These are phyloP conservation scores for Lumnitzera racemosa DNA, from an alignment of 345 rosid genomes.

Conservation along the genomic window DNA sequence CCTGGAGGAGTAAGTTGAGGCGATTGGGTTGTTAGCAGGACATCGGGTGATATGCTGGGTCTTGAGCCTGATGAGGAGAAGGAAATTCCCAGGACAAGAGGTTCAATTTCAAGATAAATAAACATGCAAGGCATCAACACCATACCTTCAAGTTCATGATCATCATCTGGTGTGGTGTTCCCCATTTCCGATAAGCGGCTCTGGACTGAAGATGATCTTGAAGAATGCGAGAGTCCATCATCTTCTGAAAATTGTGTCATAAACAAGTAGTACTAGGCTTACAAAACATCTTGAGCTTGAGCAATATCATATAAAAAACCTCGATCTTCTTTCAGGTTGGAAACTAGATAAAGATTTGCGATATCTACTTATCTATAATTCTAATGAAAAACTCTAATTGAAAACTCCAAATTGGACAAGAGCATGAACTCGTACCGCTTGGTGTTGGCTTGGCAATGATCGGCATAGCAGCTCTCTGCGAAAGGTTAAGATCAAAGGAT, in stretches of 20 bases:
- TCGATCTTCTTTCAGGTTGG: background rate
- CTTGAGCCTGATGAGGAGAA: too few species aligned
- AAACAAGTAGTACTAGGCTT: background rate
- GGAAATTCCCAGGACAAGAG: too few species aligned
- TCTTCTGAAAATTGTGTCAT: constrained; percentile 35
- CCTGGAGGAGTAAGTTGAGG: too few species aligned
- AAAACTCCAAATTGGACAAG: background rate
- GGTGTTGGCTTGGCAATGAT: constrained; percentile 81
- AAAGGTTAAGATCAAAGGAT: constrained; percentile 9
- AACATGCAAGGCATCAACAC: too few species aligned
- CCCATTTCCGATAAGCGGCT: constrained; percentile 44
- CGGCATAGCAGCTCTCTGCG: constrained; percentile 45
- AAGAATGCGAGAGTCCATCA: constrained; percentile 26
- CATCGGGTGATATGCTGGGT: too few species aligned
- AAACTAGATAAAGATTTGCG: too few species aligned
- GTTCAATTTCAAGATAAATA: too few species aligned
- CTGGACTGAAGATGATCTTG: constrained; percentile 36
- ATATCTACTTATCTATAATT: background rate
- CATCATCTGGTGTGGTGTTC: constrained; percentile 25
- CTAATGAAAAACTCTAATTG: background rate
- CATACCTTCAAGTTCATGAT: constrained; percentile 29
- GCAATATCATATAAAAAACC: background rate
- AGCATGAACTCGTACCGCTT: constrained; percentile 22
- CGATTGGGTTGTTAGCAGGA: too few species aligned
- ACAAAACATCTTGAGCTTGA: background rate